phyloP scores from a whole-genome alignment of 495 filamentous ascomycete genomes.

The Penicillium crystallinum region DNA sequence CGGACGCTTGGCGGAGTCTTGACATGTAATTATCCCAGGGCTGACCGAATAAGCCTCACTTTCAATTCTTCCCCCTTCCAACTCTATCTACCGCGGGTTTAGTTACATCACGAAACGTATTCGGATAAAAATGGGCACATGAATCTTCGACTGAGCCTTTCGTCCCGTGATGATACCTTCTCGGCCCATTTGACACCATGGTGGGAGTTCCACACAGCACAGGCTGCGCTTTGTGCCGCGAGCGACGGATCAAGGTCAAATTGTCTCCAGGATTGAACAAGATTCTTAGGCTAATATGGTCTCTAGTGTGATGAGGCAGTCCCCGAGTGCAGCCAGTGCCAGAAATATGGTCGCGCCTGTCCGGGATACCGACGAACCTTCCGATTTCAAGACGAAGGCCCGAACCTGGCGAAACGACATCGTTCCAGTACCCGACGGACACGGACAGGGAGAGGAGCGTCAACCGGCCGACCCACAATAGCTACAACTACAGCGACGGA shows the following conservation, averaged over 20 bases:
- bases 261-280: neutral
- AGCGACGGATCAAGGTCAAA: constrained; percentile 33
- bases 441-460: constrained; percentile 1
- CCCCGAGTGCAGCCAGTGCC: constrained; percentile 33
- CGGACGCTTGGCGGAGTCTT: neutral
- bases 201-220: constrained; percentile 38
- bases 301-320: constrained; percentile 32
- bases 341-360: constrained; percentile 32
- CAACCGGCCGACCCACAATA: constrained; percentile 1
- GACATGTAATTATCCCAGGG: too few relatives aligned
- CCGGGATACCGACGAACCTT: constrained; percentile 34
- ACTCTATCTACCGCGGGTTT: too few relatives aligned
- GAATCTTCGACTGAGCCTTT: neutral
- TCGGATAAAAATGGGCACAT: neutral
- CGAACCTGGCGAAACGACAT: constrained; percentile 26
- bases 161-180: constrained; percentile 1
- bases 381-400: constrained; percentile 36
- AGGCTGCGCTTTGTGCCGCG: constrained; percentile 34
- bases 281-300: neutral
- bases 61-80: too few relatives aligned
- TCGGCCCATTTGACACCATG: constrained; percentile 17
- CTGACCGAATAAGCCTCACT: too few relatives aligned
- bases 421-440: constrained; percentile 11
- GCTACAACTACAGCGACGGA: neutral
- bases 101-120: neutral